Evolutionary conservation across 371 early-diverging fungal species (phyloP), one percentile per base, ranked within the genome.

Genomic region (Rhizopus arrhizus): DNA sequence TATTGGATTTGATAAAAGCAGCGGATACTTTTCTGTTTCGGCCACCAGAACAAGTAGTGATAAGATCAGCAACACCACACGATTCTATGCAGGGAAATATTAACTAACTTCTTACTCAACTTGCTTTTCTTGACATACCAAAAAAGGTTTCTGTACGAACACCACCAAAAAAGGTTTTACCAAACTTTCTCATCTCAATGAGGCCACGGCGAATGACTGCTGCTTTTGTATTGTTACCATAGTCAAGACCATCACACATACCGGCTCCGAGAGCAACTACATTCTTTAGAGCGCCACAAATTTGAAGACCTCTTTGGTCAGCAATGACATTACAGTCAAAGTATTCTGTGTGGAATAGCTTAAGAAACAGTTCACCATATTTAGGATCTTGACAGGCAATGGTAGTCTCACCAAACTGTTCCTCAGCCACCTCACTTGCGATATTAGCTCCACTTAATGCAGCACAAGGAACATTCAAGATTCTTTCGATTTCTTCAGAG

Each of bases 271-370:
- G 80, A 3, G 97, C 97, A 10, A 99, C 88, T 9, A 99, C 88
- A 81, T 99, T 99, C 80, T 99, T 99, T 32, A 99, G 73, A 0
- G 99, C 97, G 48, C 99, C 99, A 76, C 96, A 98, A 11, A 99
- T 78, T 74, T 99, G 98, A 13, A 98, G 93, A 35, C 95, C 95
- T 46, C 88, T 82, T 15, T 90, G 89, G 71, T 98, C 98, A 42
- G 83, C 78, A 48, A 94, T 87, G 52, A 89, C 86, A 66, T 81
- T 83, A 54, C 96, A 87, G 42, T 81, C 84, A 78, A 97, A 97
- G 72, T 93, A 89, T 6, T 84, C 80, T 4, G 78, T 74, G 58
- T 74, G 71, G 58, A 74, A 73, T 1, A 78, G 42, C 47, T 87
- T 77, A 41, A 85, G 71, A 72, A 94, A 91, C 31, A 90, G 62